Conservation (phyloP, 108 stramenopile species). For the Cyclotella baltica region DNA sequence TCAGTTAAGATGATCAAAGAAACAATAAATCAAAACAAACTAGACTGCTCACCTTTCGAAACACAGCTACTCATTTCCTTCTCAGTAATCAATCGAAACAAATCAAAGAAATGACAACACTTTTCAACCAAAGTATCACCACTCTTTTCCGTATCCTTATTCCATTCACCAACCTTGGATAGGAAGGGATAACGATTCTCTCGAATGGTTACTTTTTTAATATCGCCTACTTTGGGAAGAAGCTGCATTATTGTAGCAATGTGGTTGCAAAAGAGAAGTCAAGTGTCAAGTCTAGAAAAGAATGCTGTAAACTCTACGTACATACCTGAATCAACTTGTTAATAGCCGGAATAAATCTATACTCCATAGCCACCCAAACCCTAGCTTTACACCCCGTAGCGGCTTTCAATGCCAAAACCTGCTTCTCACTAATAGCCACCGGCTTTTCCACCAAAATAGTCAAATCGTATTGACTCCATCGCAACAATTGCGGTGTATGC, state of each 20-base stretch:
- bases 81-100: constrained; percentile 83
- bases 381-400: constrained; percentile 59
- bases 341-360: constrained; percentile 87
- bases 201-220: constrained; percentile 85
- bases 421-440: constrained; percentile 76
- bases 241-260: constrained; percentile 32
- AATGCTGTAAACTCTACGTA: constrained; percentile 39
- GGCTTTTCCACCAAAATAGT: constrained; percentile 85
- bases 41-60: constrained; percentile 33
- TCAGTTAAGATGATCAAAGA: not conserved
- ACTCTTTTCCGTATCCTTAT: constrained; percentile 75
- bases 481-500: constrained; percentile 74
- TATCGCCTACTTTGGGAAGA: constrained; percentile 71
- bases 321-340: constrained; percentile 68
- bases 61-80: constrained; percentile 69
- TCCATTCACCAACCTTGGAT: constrained; percentile 84
- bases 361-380: constrained; percentile 92
- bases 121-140: constrained; percentile 88
- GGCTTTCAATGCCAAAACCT: constrained; percentile 60
- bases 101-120: constrained; percentile 89
- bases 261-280: not conserved
- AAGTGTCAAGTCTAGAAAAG: not conserved
- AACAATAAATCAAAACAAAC: not conserved
- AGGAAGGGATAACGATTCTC: constrained; percentile 89
- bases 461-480: constrained; percentile 72